Conservation (phyloP, 805 yeast genomes). For the Saccharomycopsis sp. region DNA sequence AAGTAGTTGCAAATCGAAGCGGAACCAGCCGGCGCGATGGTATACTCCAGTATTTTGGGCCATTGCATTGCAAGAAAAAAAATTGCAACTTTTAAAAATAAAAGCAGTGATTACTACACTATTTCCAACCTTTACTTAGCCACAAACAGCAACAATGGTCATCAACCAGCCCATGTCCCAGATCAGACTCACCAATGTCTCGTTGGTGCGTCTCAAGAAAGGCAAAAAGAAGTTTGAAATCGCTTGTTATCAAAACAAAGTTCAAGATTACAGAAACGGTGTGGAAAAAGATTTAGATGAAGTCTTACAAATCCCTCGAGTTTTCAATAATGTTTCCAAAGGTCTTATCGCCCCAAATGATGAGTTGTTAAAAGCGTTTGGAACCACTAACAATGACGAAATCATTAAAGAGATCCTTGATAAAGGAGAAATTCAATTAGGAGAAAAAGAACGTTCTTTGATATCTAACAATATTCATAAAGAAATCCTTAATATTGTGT, state of each 20-base stretch:
- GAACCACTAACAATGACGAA: conserved; percentile 60
- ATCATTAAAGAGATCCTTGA: conserved; percentile 73
- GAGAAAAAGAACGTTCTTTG: conserved; percentile 84
- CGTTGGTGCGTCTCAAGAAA: conserved; percentile 81
- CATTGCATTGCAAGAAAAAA: no score
- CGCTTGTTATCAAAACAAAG: conserved; percentile 95
- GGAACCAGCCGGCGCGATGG: no score
- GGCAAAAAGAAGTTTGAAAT: conserved; percentile 89
- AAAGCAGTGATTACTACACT: no score
- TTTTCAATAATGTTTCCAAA: conserved; percentile 84
- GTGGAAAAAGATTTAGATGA: conserved; percentile 93
- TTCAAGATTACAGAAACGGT: conserved; percentile 85
- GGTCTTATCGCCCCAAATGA: conserved; percentile 89
- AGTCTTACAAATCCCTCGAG: conserved; percentile 92
- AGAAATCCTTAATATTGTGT: conserved; percentile 72
- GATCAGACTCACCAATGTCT: conserved; percentile 87
- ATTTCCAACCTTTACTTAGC: no score
- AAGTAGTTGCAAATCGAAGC: no score
- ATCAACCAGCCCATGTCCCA: conserved; percentile 86
- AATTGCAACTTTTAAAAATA: no score
- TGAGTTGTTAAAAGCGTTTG: conserved; percentile 65
- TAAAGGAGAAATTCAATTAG: conserved; percentile 90
- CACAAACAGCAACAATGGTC: conserved; percentile 27
- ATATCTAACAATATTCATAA: conserved; percentile 64
- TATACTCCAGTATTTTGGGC: no score